A percentile compares a stretch with the other conserved stretches of the same genome.
Conservation (phyloP, 129 eudicot genomes). For the Lonicera japonica region DNA sequence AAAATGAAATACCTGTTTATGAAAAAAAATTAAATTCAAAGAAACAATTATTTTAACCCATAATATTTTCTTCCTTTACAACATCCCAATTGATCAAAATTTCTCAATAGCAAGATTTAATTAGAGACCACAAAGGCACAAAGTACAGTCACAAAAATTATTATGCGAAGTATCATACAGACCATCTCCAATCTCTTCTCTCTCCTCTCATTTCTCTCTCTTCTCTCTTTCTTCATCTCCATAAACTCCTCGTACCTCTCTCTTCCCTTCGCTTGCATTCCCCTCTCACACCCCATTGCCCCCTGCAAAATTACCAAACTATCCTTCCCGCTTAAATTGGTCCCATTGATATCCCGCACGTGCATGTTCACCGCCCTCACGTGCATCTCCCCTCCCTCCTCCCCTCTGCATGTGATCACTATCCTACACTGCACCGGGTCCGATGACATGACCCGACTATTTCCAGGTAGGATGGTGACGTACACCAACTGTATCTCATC, state of each 20-base stretch:
- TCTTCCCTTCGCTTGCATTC: slow-evolving; percentile 16
- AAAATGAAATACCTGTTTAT: no score
- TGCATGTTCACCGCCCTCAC: slow-evolving; percentile 4
- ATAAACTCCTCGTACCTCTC: slow-evolving; percentile 20
- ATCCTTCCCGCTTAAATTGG: slow-evolving; percentile 14
- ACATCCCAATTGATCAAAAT: no score
- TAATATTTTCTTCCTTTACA: no score
- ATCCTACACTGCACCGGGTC: slow-evolving; percentile 28
- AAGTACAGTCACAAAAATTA: no score
- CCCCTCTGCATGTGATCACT: slow-evolving; percentile 18
- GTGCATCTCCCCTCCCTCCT: slow-evolving; percentile 7
- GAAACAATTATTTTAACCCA: no score
- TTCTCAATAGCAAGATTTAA: no score
- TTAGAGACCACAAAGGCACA: no score
- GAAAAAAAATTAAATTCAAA: no score
- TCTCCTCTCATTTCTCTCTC: slow-evolving; percentile 9
- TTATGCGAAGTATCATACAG: no score
- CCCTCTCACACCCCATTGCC: slow-evolving; percentile 14
- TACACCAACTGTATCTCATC: neutral
- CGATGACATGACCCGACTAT: slow-evolving; percentile 7
- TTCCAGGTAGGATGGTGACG: neutral
- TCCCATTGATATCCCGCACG: slow-evolving; percentile 2
- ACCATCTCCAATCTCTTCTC: slow-evolving; percentile 1
- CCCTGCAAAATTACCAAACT: slow-evolving; percentile 19
- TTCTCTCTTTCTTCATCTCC: slow-evolving; percentile 13